Percentiles rank a stretch among this genome's conserved stretches.
Evolutionary conservation across 2,329 filamentous ascomycete species (phyloP).

Genomic region (Penicillium sp.): DNA sequence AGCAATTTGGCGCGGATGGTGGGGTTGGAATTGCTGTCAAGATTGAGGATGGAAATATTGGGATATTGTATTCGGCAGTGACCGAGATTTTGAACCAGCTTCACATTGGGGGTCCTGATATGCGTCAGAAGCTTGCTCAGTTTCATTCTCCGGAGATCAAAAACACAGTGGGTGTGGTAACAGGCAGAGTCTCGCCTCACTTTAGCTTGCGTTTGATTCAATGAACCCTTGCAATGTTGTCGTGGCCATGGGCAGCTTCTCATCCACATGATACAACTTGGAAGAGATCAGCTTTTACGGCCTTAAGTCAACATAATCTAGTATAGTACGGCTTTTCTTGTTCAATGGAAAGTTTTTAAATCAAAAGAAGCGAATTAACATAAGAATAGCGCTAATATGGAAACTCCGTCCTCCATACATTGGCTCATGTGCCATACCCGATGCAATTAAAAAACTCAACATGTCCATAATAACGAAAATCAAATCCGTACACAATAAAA

Average conservation of each 20-base stretch:
- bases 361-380: no score
- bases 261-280: not conserved
- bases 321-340: no score
- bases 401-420: no score
- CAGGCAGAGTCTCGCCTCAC: conserved; percentile 25
- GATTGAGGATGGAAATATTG: conserved; percentile 51
- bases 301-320: no score
- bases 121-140: conserved; percentile 26
- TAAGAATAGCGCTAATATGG: no score
- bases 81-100: conserved; percentile 49
- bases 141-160: conserved; percentile 38
- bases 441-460: no score
- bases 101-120: conserved; percentile 36
- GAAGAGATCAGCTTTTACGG: no score
- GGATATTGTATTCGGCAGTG: conserved; percentile 47
- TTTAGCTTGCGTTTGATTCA: conserved; percentile 10
- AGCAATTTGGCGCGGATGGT: conserved; percentile 37
- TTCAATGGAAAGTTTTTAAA: no score
- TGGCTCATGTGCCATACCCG: no score
- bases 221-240: not conserved
- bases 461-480: no score
- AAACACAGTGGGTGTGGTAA: conserved; percentile 45
- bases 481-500: no score
- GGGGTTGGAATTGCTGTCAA: conserved; percentile 50
- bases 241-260: not conserved